Evolutionary conservation across 2,329 filamentous ascomycete species (phyloP).

Genomic region (Aspergillus intermedius): DNA sequence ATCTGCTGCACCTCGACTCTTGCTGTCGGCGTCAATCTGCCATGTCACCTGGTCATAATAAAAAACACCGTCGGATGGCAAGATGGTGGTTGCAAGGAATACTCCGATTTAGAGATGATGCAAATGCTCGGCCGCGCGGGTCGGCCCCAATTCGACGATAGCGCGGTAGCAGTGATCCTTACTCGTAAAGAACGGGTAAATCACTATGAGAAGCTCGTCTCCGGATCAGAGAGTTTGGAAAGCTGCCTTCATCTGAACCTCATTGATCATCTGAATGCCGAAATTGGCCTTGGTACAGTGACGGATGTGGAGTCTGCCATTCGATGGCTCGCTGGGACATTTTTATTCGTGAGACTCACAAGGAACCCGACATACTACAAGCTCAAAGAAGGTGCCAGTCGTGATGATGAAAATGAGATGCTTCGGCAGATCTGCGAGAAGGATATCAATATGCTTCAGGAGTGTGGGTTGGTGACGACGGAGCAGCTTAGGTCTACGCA

Average conservation of each 20-base stretch:
- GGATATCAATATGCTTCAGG: constrained; percentile 59
- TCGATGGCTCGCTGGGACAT: constrained; percentile 69
- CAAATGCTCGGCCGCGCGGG: constrained; percentile 85
- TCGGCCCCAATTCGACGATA: constrained; percentile 73
- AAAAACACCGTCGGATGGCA: constrained; percentile 69
- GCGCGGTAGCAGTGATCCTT: constrained; percentile 71
- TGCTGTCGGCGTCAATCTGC: constrained; percentile 76
- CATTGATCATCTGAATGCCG: constrained; percentile 77
- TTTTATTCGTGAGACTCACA: constrained; percentile 67
- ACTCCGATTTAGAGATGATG: constrained; percentile 78
- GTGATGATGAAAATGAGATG: constrained; percentile 52
- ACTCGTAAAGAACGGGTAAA: constrained; percentile 59
- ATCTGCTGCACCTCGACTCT: constrained; percentile 85
- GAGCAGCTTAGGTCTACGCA: constrained; percentile 57
- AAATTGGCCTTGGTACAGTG: constrained; percentile 71
- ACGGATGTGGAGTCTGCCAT: constrained; percentile 58
- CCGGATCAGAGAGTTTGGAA: constrained; percentile 66
- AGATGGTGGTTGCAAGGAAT: constrained; percentile 58
- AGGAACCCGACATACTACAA: constrained; percentile 67
- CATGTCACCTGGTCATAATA: constrained; percentile 74
- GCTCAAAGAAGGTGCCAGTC: constrained; percentile 49
- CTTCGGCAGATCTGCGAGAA: constrained; percentile 65
- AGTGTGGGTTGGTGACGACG: constrained; percentile 51
- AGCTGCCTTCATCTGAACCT: constrained; percentile 73
- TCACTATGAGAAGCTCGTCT: constrained; percentile 67